Evolutionary conservation across 2,329 filamentous ascomycete genomes (phyloP).

Genomic region (Fusarium sp.): DNA sequence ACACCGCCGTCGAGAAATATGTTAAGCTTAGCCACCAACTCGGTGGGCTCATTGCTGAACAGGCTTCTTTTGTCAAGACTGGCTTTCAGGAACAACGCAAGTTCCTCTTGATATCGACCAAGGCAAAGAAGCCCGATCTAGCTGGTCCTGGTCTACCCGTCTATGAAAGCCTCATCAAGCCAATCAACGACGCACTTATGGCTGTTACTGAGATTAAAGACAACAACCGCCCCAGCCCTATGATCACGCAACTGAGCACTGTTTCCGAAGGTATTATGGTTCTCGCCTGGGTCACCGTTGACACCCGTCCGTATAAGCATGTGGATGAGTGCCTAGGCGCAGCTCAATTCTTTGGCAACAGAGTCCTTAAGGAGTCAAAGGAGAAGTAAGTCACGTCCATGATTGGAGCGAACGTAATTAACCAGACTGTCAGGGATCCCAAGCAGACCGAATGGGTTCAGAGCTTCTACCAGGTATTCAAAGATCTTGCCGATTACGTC

Average conservation of each 20-base stretch:
- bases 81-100: constrained; percentile 87
- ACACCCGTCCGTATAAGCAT: constrained; percentile 84
- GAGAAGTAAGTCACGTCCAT: constrained; percentile 60
- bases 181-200: constrained; percentile 84
- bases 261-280: constrained; percentile 91
- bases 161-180: constrained; percentile 83
- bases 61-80: constrained; percentile 68
- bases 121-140: constrained; percentile 90
- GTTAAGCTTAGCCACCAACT: constrained; percentile 80
- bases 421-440: constrained; percentile 67
- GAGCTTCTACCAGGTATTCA: constrained; percentile 91
- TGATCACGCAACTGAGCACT: constrained; percentile 85
- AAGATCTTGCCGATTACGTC: constrained; percentile 83
- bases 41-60: constrained; percentile 81
- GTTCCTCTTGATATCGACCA: constrained; percentile 88
- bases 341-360: constrained; percentile 94
- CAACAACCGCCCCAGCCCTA: constrained; percentile 76
- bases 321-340: constrained; percentile 85
- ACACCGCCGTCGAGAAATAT: constrained; percentile 79
- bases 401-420: background rate
- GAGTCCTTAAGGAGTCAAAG: constrained; percentile 90
- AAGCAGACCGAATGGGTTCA: constrained; percentile 90
- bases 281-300: constrained; percentile 89
- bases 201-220: constrained; percentile 85
- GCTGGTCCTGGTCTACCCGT: constrained; percentile 67